phyloP scores from a whole-genome alignment of 2,329 filamentous ascomycete genomes.

The Beauveria scarabaeidicola region DNA sequence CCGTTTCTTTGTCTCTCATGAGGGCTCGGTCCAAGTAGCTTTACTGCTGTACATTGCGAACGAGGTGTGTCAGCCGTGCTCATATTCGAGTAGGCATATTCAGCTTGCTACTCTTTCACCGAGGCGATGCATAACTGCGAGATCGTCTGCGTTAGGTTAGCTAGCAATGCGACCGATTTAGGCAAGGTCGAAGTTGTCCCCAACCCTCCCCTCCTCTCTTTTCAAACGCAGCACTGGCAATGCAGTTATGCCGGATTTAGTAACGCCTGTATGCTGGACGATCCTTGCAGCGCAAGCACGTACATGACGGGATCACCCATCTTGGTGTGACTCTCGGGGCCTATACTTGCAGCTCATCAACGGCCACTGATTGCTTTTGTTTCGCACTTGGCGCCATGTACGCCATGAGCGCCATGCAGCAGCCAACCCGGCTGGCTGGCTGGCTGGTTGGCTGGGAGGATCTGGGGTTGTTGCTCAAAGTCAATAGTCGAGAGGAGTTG shows the following conservation, averaged over 20 bases:
- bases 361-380: not conserved
- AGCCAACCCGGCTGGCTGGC: not conserved
- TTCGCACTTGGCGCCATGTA: not conserved
- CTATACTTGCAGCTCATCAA: not conserved
- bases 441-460: not conserved
- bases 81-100: not conserved
- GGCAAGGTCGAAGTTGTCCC: not conserved
- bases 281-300: not conserved
- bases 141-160: slow-evolving; percentile 1
- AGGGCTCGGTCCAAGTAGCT: not conserved
- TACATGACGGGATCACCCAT: not conserved
- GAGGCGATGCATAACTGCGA: not conserved
- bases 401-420: not conserved
- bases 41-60: not conserved
- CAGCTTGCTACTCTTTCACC: not conserved
- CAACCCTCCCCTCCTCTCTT: not conserved
- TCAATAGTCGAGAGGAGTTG: not conserved
- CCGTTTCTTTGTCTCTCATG: not conserved
- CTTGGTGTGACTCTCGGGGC: not conserved
- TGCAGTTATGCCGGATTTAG: not conserved
- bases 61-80: not conserved
- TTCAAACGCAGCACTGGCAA: not conserved
- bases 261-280: not conserved
- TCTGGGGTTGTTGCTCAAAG: not conserved
- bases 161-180: not conserved